These are phyloP conservation scores for Flaveria bidentis DNA, from an alignment of 129 eudicot species.

Conservation along the genomic window DNA sequence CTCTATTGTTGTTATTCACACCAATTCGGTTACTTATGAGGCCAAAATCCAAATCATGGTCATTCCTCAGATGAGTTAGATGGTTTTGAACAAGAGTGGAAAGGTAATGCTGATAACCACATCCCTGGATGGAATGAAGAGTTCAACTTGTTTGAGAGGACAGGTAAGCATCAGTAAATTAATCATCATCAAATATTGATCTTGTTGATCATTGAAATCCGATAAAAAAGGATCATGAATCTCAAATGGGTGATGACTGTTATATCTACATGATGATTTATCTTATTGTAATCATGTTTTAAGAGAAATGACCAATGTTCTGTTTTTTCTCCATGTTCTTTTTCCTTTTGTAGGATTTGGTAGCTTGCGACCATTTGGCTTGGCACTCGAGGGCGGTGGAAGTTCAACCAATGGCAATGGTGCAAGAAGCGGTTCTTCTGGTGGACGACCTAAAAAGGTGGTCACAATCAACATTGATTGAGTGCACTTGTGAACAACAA, in stretches of 20 bases:
- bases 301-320: too few species aligned
- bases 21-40: constrained; percentile 5
- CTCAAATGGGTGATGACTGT: background rate
- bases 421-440: constrained; percentile 22
- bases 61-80: constrained; percentile 62
- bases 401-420: constrained; percentile 14
- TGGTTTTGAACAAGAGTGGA: constrained; percentile 84
- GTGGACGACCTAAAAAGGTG: constrained; percentile 48
- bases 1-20: background rate
- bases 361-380: constrained; percentile 36
- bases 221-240: background rate
- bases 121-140: constrained; percentile 54
- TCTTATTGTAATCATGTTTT: background rate
- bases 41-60: constrained; percentile 4
- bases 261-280: background rate
- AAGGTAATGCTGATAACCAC: constrained; percentile 50
- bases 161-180: constrained; percentile 35
- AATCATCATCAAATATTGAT: constrained; percentile 1
- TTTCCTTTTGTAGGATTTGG: constrained; percentile 17
- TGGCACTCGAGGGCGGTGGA: constrained; percentile 21
- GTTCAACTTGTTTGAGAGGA: constrained; percentile 24
- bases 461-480: constrained; percentile 60
- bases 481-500: background rate
- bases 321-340: background rate
- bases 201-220: background rate